A percentile compares a stretch with the other conserved stretches of the same genome.
These are phyloP conservation scores for Ananas comosus DNA, from an alignment of 176 grass and related monocot species.

Conservation along the genomic window DNA sequence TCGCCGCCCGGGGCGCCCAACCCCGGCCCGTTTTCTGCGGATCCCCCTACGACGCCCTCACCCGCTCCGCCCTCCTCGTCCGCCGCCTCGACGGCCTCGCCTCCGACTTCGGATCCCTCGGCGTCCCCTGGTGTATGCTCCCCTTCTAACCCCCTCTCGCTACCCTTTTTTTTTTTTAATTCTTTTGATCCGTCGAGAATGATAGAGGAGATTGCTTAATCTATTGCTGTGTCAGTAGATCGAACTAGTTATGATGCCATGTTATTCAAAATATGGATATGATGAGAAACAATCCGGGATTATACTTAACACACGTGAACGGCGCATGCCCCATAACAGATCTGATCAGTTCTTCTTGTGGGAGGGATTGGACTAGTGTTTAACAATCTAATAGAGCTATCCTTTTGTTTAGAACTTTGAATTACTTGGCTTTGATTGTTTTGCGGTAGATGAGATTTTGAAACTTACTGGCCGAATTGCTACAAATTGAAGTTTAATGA, in stretches of 20 bases:
- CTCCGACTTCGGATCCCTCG: slow-evolving; percentile 82
- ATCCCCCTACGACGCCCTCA: slow-evolving; percentile 31
- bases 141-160: neutral
- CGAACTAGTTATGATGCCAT: no score
- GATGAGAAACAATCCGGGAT: neutral
- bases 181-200: slow-evolving; percentile 1
- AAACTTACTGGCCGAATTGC: no score
- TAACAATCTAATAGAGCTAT: neutral
- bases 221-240: neutral
- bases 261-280: no score
- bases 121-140: slow-evolving; percentile 87
- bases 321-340: no score
- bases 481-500: no score
- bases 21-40: slow-evolving; percentile 27
- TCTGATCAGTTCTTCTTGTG: neutral
- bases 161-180: neutral
- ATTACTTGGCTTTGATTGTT: neutral
- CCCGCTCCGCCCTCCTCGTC: slow-evolving; percentile 24
- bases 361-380: neutral
- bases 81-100: slow-evolving; percentile 36
- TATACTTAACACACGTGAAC: no score
- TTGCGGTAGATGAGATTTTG: neutral
- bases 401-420: neutral
- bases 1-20: slow-evolving; percentile 26
- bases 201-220: neutral